phyloP scores from a whole-genome alignment of 2,329 filamentous ascomycete genomes.

The Aureobasidium sp. region DNA sequence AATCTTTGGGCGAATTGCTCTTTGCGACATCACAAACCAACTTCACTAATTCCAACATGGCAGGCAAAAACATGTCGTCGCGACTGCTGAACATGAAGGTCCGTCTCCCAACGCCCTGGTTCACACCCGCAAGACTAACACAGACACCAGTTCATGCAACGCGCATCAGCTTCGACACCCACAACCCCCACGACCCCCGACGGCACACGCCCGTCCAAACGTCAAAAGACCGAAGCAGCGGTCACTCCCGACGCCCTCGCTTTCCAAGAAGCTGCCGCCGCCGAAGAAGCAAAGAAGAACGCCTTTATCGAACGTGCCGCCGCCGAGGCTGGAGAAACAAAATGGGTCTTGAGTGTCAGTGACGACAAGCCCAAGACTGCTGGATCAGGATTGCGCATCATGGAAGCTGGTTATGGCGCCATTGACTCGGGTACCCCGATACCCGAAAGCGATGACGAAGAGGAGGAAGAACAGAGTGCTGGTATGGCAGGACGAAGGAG shows the following conservation, averaged over 20 bases:
- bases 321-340: conserved; percentile 58
- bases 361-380: conserved; percentile 30
- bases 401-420: conserved; percentile 52
- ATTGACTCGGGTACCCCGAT: conserved; percentile 32
- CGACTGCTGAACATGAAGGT: conserved; percentile 14
- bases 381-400: conserved; percentile 43
- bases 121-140: not conserved
- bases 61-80: conserved; percentile 14
- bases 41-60: not conserved
- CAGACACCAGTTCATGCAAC: conserved; percentile 13
- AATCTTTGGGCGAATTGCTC: not conserved
- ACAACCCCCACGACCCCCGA: not conserved
- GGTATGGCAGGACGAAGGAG: conserved; percentile 37
- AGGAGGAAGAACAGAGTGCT: conserved; percentile 24
- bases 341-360: conserved; percentile 62
- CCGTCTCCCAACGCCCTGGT: not conserved
- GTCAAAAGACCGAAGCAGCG: conserved; percentile 12
- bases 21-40: not conserved
- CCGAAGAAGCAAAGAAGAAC: conserved; percentile 55
- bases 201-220: conserved; percentile 9
- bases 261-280: conserved; percentile 55
- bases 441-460: conserved; percentile 21
- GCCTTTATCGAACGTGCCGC: conserved; percentile 51
- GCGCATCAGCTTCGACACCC: conserved; percentile 11
- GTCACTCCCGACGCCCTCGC: conserved; percentile 47